phyloP scores from a whole-genome alignment of 148 eudicot genomes.

The Nepenthes gracilis region DNA sequence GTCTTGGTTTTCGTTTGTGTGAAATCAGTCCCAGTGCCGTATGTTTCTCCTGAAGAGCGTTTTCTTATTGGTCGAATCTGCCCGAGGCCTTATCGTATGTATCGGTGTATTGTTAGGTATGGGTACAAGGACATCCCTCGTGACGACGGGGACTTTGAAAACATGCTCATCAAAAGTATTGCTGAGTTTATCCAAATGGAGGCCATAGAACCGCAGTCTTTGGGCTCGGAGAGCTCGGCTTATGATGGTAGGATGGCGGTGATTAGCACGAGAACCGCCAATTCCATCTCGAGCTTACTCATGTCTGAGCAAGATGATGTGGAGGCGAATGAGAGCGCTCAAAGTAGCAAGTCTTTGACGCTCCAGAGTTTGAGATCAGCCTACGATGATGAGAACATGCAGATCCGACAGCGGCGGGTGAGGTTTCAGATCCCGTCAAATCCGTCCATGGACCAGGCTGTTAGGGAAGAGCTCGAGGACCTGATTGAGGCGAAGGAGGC shows the following conservation, averaged over 20 bases:
- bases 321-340: constrained; percentile 25
- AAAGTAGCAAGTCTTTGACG: constrained; percentile 60
- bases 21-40: constrained; percentile 84
- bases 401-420: constrained; percentile 43
- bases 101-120: constrained; percentile 77
- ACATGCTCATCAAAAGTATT: constrained; percentile 64
- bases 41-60: constrained; percentile 76
- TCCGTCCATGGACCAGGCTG: constrained; percentile 47
- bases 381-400: constrained; percentile 62
- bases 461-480: constrained; percentile 71
- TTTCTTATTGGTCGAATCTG: constrained; percentile 85
- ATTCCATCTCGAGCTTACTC: constrained; percentile 34
- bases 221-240: constrained; percentile 49
- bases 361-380: constrained; percentile 73
- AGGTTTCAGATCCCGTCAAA: constrained; percentile 51
- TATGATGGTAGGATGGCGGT: constrained; percentile 96
- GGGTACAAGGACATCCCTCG: constrained; percentile 84
- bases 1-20: constrained; percentile 86
- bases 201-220: constrained; percentile 54
- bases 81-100: constrained; percentile 95
- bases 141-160: constrained; percentile 80
- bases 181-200: constrained; percentile 97
- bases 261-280: constrained; percentile 38
- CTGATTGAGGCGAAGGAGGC: constrained; percentile 86
- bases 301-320: constrained; percentile 32